Base-by-base conservation (phyloP, 495 filamentous ascomycete genomes). In the Lophium mytilinum region DNA sequence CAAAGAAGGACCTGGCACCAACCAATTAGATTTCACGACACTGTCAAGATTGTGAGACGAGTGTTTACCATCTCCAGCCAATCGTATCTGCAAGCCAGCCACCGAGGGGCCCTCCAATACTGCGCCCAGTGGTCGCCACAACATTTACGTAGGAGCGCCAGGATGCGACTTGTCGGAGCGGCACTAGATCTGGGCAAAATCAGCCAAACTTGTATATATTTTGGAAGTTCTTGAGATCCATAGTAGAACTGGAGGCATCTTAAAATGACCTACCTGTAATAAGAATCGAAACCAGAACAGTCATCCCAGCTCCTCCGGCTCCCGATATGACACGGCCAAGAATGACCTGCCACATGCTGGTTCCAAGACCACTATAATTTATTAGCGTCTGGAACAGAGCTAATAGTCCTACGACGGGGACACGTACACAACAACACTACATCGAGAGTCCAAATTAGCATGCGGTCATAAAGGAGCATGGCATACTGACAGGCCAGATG, bases 61-160 rank as follows among this genome's bases (percentile, higher is more conserved):
- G 17, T 70, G 46, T 69, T 33, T 52, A 82, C 83, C 83, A 86
- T 65, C 84, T 72, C 84, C 84, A 87, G 50, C 83, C 83, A 24
- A 86, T 75, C 1, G 77, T 76, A 57, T 88, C 83, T 9, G 82
- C 80, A 10, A 88, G 66, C 59, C 73, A 81, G 0, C 85, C 85
- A 0, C 85, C 85, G 0, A 84, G 36, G 1, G 83, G 83, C 0
- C 84, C 84, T 4, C 85, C 84, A 11, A 83, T 53, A 53, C 77
- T 81, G n/a, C 85, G 76, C 9, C 84, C 84, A 3, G 80, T 71
- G 0, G 83, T 86, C 58, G 80, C 77, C 7, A 81, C 71, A 11
- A 86, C 74, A 56, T 88, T 87, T 19, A 86, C 73, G 64, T 84
- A 86, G 9, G 81, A 78, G 45, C 83, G 74, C 82, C 82, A 88